Percentiles rank a stretch among this genome's conserved stretches.
Evolutionary conservation across 2,329 filamentous ascomycete genomes (phyloP).

Genomic region (Claviceps capensis): DNA sequence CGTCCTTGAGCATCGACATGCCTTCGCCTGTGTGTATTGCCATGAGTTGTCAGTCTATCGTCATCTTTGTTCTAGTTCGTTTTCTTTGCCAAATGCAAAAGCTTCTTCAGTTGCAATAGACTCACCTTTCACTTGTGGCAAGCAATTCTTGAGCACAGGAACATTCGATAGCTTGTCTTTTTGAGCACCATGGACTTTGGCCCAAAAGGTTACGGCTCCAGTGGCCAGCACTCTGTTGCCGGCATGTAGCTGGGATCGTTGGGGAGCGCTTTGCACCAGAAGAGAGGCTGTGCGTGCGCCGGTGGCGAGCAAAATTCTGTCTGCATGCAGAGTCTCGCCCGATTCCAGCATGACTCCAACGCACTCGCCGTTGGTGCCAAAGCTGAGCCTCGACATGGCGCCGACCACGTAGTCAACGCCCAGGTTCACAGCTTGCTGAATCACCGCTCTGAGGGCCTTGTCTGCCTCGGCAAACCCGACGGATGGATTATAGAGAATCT

Average conservation of each 20-base stretch:
- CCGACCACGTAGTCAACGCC: slow-evolving; percentile 43
- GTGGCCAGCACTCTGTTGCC: slow-evolving; percentile 41
- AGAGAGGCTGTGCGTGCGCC: slow-evolving; percentile 43
- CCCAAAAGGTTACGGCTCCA: slow-evolving; percentile 32
- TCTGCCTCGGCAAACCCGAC: slow-evolving; percentile 48
- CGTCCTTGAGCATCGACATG: slow-evolving; percentile 30
- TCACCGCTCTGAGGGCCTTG: slow-evolving; percentile 39
- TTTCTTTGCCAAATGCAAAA: neutral
- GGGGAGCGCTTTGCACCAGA: slow-evolving; percentile 35
- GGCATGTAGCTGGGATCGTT: slow-evolving; percentile 31
- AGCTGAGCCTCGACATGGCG: slow-evolving; percentile 30
- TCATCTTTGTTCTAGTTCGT: neutral
- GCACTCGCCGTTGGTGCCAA: slow-evolving; percentile 32
- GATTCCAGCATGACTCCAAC: slow-evolving; percentile 34
- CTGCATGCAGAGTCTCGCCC: slow-evolving; percentile 33
- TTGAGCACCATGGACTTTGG: slow-evolving; percentile 27
- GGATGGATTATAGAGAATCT: slow-evolving; percentile 41
- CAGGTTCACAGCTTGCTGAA: slow-evolving; percentile 33
- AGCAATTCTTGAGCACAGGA: slow-evolving; percentile 38
- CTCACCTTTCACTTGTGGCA: slow-evolving; percentile 28
- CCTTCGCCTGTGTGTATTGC: slow-evolving; percentile 20
- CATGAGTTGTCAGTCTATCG: slow-evolving; percentile 3
- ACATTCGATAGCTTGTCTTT: slow-evolving; percentile 32
- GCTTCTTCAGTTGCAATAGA: neutral
- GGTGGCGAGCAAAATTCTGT: slow-evolving; percentile 39